Base-by-base conservation (phyloP, 2,329 filamentous ascomycete genomes). In the Penicillium sp. region DNA sequence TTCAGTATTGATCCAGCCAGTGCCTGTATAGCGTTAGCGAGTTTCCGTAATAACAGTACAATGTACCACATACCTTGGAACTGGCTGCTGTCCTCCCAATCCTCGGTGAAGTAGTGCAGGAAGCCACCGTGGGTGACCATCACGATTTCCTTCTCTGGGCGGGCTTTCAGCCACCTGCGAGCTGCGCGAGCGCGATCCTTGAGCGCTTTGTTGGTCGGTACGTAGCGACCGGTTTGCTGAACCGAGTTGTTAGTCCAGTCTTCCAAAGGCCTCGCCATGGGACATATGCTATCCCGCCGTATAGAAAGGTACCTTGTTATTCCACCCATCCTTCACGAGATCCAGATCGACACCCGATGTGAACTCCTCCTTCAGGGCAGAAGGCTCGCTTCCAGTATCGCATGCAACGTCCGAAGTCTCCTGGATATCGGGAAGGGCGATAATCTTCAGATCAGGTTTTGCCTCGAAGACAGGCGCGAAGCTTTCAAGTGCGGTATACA, bases 121-220 rank as follows among this genome's bases (percentile, higher is more conserved):
- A 92, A 89, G 1, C 89, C 90, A 1, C 92, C 92, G 66, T 96
- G 92, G 3, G 90, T 88, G 7, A 95, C 90, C 2, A 92, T 80
- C 0, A 88, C 85, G 27, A 96, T 83, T 63, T 93, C 83, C 65
- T 89, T 86, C 63, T 84, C 81, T 4, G 75, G 74, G 22, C 77
- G 66, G 9, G 60, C 66, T 63, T 75, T 75, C 56, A 94, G 70
- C 74, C 82, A 86, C 11, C 77, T 64, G 42, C 90, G 78, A 5
- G 85, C 84, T 22, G 79, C 79, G n/a, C 76, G 75, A 0, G 89
- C 88, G 14, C 90, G 78, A 31, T 74, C 77, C 57, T 83, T 79
- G 42, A 93, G 78, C 55, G 84, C 85, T 5, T 73, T 57, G 14
- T 74, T 70, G 32, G 67, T 74, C 0, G 81, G 75, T 6, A 77